phyloP scores from a whole-genome alignment of 805 yeast genomes.

The Cyberlindnera subsufficiens region DNA sequence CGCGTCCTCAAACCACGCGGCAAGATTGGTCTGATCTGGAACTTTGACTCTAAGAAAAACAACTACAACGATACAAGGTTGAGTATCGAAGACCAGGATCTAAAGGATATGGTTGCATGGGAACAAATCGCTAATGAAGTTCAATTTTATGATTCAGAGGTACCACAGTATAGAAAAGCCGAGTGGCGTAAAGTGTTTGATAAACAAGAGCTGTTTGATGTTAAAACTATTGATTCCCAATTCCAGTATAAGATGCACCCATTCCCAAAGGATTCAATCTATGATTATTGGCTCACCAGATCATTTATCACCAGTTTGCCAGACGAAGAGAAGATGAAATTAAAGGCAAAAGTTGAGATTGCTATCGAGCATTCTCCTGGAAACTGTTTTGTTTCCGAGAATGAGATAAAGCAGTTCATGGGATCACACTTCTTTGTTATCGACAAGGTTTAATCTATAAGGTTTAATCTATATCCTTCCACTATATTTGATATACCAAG shows the following conservation, averaged over 20 bases:
- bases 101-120: slow-evolving; percentile 9
- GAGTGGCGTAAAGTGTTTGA: slow-evolving; percentile 40
- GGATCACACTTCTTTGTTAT: slow-evolving; percentile 20
- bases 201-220: slow-evolving; percentile 27
- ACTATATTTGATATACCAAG: background rate
- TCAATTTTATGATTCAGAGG: slow-evolving; percentile 31
- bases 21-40: slow-evolving; percentile 53
- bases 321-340: slow-evolving; percentile 28
- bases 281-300: slow-evolving; percentile 48
- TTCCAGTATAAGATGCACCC: slow-evolving; percentile 26
- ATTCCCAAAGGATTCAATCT: slow-evolving; percentile 32
- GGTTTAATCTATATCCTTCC: no score
- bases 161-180: slow-evolving; percentile 52
- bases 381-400: slow-evolving; percentile 1
- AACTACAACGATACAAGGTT: slow-evolving; percentile 8
- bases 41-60: slow-evolving; percentile 34
- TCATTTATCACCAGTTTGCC: slow-evolving; percentile 45
- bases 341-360: slow-evolving; percentile 28
- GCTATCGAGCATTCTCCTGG: slow-evolving; percentile 8
- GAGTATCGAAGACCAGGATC: slow-evolving; percentile 5
- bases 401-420: slow-evolving; percentile 14
- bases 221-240: slow-evolving; percentile 27
- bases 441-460: background rate
- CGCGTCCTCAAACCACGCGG: slow-evolving; percentile 48
- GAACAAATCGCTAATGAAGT: slow-evolving; percentile 13